These are phyloP conservation scores for Blastomyces silverae DNA, from an alignment of 2,329 filamentous ascomycete genomes.

Conservation along the genomic window DNA sequence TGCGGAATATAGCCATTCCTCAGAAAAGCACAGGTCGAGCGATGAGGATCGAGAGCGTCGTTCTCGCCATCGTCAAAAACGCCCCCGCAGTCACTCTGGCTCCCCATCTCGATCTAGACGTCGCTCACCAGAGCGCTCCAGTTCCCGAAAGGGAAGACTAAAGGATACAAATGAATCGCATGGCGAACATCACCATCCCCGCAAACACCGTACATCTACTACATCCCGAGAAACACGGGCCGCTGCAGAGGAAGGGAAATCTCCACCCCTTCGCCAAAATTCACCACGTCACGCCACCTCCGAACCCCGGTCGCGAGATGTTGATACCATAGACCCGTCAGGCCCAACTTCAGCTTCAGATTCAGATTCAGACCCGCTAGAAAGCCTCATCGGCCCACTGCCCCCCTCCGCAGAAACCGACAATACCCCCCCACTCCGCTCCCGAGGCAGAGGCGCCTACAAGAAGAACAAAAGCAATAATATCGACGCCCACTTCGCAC, in stretches of 20 bases:
- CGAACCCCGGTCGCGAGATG: not conserved
- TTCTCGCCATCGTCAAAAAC: slow-evolving; percentile 15
- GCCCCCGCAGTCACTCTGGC: slow-evolving; percentile 17
- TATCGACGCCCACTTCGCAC: slow-evolving; percentile 75
- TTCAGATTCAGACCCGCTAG: slow-evolving; percentile 12
- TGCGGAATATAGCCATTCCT: slow-evolving; percentile 24
- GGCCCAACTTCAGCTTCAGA: slow-evolving; percentile 3
- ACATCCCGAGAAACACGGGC: not conserved
- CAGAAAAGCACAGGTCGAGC: slow-evolving; percentile 23
- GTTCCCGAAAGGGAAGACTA: slow-evolving; percentile 16
- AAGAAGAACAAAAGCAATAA: slow-evolving; percentile 55
- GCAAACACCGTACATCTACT: not conserved
- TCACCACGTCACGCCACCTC: not conserved
- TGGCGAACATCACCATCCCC: not conserved
- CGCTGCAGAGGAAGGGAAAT: not conserved
- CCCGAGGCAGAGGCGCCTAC: slow-evolving; percentile 65
- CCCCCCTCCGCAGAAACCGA: slow-evolving; percentile 45
- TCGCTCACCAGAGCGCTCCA: slow-evolving; percentile 21
- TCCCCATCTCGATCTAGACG: slow-evolving; percentile 25
- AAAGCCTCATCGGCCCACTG: slow-evolving; percentile 62
- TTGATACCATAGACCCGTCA: not conserved
- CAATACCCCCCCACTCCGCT: slow-evolving; percentile 40
- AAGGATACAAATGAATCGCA: slow-evolving; percentile 8
- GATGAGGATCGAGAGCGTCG: slow-evolving; percentile 16
- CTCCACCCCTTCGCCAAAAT: not conserved